A percentile compares a stretch with the other conserved stretches of the same genome.
These are phyloP conservation scores for Gaertneriomyces semiglobifer DNA, from an alignment of 192 early-diverging fungal species.

Conservation along the genomic window DNA sequence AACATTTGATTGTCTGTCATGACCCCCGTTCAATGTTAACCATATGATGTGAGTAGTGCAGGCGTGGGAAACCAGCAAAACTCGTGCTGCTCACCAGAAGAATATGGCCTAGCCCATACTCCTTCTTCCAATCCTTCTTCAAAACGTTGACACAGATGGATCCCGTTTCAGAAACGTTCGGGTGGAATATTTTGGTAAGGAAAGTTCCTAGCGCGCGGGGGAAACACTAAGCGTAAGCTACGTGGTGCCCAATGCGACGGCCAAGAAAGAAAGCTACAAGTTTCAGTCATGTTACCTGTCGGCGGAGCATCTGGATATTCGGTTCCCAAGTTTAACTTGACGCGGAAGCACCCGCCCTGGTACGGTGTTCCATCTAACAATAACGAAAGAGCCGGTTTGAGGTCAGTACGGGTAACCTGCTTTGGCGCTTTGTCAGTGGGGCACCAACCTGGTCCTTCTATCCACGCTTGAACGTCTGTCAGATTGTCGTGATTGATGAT, in stretches of 20 bases:
- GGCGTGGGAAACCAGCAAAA: background rate
- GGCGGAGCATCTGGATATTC: constrained; percentile 83
- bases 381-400: background rate
- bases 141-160: constrained; percentile 95
- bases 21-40: constrained; percentile 3
- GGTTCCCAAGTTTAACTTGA: constrained; percentile 64
- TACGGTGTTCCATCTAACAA: constrained; percentile 70
- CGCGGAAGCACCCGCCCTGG: constrained; percentile 70
- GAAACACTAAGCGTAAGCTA: no score
- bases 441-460: constrained; percentile 64
- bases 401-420: no score
- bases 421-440: no score
- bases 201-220: constrained; percentile 57
- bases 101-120: constrained; percentile 78
- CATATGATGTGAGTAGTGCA: background rate
- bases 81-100: constrained; percentile 59
- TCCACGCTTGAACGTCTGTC: constrained; percentile 80
- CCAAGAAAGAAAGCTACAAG: no score
- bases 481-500: constrained; percentile 67
- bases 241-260: no score
- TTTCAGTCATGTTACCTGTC: constrained; percentile 55
- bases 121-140: constrained; percentile 94
- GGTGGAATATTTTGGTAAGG: constrained; percentile 94
- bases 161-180: constrained; percentile 82
- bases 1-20: constrained; percentile 83